Conservation (phyloP, 768 basidiomycete species). For the Rhodotorula babjevae region DNA sequence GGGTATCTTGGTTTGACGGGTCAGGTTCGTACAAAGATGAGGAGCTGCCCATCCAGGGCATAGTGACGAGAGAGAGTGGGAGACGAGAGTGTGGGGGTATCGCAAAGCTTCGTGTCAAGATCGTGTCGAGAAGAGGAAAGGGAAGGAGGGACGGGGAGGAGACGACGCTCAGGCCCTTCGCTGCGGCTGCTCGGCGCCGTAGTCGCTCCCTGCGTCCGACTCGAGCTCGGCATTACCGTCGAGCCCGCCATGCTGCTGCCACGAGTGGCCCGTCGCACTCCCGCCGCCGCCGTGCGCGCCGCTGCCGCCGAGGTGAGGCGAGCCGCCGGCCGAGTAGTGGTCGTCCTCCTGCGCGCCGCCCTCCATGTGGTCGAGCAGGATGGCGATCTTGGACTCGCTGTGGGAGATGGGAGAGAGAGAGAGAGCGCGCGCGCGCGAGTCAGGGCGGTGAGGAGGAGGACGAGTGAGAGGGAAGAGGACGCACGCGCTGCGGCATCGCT, state of each 20-base stretch:
- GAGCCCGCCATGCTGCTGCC: background rate
- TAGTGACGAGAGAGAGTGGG: too few relatives aligned
- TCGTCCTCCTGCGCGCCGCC: conserved; percentile 7
- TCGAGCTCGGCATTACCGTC: background rate
- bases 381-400: conserved; percentile 62
- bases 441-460: background rate
- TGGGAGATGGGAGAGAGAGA: too few relatives aligned
- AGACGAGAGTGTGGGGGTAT: too few relatives aligned
- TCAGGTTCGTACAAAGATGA: too few relatives aligned
- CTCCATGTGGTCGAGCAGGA: conserved; percentile 73
- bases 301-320: conserved; percentile 2
- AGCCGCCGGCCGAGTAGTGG: background rate
- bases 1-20: too few relatives aligned
- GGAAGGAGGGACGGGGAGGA: too few relatives aligned
- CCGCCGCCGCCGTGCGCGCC: background rate
- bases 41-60: too few relatives aligned
- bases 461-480: background rate
- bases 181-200: background rate
- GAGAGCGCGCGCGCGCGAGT: too few relatives aligned
- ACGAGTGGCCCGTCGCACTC: background rate
- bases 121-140: background rate
- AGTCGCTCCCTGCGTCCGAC: background rate
- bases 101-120: background rate
- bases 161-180: background rate
- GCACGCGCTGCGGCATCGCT: conserved; percentile 33